Evolutionary conservation across 257 asterid species (phyloP).

Genomic region (Scutellaria baicalensis): DNA sequence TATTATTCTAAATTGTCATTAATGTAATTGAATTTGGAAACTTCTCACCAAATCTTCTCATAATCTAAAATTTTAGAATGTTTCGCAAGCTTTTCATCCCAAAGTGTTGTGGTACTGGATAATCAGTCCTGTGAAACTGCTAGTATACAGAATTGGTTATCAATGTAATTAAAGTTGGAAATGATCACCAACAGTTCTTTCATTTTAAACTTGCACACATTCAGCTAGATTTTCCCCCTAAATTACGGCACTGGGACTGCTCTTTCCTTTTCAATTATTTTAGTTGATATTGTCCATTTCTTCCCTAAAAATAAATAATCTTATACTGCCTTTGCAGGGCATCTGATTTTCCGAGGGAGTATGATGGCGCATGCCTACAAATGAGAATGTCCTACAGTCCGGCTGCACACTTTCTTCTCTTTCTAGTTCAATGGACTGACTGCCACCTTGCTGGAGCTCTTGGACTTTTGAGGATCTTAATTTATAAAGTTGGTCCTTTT

Average conservation of each 20-base stretch:
- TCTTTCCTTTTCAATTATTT: background rate
- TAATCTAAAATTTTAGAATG: background rate
- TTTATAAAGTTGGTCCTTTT: conserved; percentile 59
- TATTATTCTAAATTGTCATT: background rate
- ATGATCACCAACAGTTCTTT: background rate
- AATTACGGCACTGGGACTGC: background rate
- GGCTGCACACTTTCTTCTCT: conserved; percentile 83
- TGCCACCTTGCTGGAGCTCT: conserved; percentile 96
- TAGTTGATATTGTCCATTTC: background rate
- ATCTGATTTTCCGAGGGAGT: conserved; percentile 76
- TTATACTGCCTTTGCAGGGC: conserved; percentile 47
- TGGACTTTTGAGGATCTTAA: conserved; percentile 78
- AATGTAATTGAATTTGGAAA: background rate
- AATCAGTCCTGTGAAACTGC: background rate
- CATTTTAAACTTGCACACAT: background rate
- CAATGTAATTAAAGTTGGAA: background rate
- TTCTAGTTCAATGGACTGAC: conserved; percentile 93
- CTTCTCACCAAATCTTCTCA: background rate
- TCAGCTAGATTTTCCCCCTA: background rate
- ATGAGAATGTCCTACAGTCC: conserved; percentile 98
- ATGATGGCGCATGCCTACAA: conserved; percentile 90
- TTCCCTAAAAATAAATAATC: background rate
- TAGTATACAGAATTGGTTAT: background rate
- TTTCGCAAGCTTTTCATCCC: background rate
- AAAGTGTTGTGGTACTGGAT: background rate